These are phyloP conservation scores for Aechmea fasciata DNA, from an alignment of 176 grass and related monocot species.

Conservation along the genomic window DNA sequence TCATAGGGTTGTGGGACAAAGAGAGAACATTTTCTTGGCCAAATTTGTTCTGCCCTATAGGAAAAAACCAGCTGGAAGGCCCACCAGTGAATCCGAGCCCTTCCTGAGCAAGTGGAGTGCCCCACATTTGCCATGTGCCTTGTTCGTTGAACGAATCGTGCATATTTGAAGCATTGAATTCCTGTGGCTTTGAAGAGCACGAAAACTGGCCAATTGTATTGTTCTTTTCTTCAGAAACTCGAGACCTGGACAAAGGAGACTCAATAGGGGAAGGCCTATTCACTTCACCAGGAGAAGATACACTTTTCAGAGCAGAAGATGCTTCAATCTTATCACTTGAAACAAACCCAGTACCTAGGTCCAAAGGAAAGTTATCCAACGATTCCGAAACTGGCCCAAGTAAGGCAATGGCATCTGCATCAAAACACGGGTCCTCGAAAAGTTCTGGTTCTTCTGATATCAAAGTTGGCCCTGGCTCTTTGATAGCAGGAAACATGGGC, in stretches of 20 bases:
- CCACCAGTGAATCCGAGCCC: constrained; percentile 54
- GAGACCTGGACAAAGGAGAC: constrained; percentile 52
- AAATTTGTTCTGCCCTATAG: constrained; percentile 30
- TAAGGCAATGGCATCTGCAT: constrained; percentile 63
- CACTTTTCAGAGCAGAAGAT: constrained; percentile 27
- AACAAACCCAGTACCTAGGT: constrained; percentile 39
- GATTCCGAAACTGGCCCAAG: constrained; percentile 79
- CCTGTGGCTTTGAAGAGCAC: constrained; percentile 18
- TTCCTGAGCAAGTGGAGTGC: constrained; percentile 69
- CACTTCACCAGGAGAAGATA: constrained; percentile 9
- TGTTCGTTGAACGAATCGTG: constrained; percentile 43
- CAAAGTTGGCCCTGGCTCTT: constrained; percentile 29
- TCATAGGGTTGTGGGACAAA: constrained; percentile 6
- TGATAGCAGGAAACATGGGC: constrained; percentile 30
- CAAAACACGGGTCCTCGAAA: constrained; percentile 86
- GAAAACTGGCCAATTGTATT: constrained; percentile 18
- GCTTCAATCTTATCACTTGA: constrained; percentile 30
- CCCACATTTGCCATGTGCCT: constrained; percentile 86
- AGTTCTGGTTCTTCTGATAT: constrained; percentile 48
- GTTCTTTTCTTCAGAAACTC: constrained; percentile 45
- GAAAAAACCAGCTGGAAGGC: constrained; percentile 41
- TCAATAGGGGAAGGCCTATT: constrained; percentile 74
- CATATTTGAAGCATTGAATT: constrained; percentile 25
- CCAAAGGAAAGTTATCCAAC: constrained; percentile 50
- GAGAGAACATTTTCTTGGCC: constrained; percentile 16